Evolutionary conservation across 352 stramenopile species (phyloP), one percentile per base, ranked within the genome.

Genomic region (Pythium grandisporangium): DNA sequence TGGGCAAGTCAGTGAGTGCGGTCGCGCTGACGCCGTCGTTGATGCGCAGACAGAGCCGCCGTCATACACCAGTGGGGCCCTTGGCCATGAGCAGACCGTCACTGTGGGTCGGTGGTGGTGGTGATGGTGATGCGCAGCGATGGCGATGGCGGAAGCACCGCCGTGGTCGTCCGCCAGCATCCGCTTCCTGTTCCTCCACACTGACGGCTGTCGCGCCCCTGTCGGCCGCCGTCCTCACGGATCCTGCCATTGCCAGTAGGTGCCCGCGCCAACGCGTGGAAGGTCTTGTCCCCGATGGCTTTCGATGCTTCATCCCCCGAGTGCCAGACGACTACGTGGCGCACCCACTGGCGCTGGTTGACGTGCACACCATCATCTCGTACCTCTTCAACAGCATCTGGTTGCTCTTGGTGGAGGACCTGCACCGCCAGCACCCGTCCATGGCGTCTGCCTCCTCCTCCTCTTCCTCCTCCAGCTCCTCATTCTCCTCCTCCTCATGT

Each of bases 381-480:
- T 77, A 61, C 23, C 17, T 75, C 14, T 60, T 71, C 22, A 80
- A 81, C 46, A 45, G 61, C 29, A 61, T 77, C 23, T 64, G 63
- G 51, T 37, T 60, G 32, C 50, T 77, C 3, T 38, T 81, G 12
- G 55, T 67, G 30, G 63, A 63, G 32, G 63, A 57, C 29, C 44
- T 58, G 10, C 36, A 49, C 14, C n/a, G n/a, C n/a, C 42, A 49
- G 5, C 55, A 58, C 3, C 51, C 34, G 20, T 24, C 32, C 16
- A 63, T 63, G 22, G 40, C 48, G 2, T 41, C 51, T 10, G 44
- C 32, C 0, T 39, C 27, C 11, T 38, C 19, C 33, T 29, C 37
- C 29, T 23, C 10, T 32, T 14, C 14, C 8, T 32, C 27, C 8
- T 8, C 27, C 14, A 14, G 10, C 14, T 32, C 27, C 10, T 32